A percentile compares a stretch with the other conserved stretches of the same genome.
Evolutionary conservation across 2,329 filamentous ascomycete species (phyloP).

Genomic region (Thelonectria blattea): DNA sequence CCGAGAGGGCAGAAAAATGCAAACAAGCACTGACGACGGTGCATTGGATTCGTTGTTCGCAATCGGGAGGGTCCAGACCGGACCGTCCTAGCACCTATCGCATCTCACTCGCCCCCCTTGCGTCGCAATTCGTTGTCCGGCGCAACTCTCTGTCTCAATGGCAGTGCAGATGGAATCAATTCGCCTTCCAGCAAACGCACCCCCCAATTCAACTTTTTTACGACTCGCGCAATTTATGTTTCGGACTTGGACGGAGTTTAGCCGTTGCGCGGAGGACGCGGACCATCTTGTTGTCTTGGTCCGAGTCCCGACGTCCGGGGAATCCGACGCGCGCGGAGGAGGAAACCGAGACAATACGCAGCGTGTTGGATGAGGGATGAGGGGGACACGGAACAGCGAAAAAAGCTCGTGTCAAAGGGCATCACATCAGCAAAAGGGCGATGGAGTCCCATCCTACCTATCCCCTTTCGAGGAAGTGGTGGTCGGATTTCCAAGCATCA

Average conservation of each 20-base stretch:
- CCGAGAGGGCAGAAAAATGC: slow-evolving; percentile 2
- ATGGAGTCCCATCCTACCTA: background rate
- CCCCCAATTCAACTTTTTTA: background rate
- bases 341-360: background rate
- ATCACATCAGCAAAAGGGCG: slow-evolving; percentile 31
- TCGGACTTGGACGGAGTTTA: slow-evolving; percentile 15
- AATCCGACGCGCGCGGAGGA: slow-evolving; percentile 16
- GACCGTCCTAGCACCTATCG: slow-evolving; percentile 16
- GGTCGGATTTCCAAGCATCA: slow-evolving; percentile 12
- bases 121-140: slow-evolving; percentile 17
- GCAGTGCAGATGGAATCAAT: background rate
- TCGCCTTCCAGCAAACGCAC: background rate
- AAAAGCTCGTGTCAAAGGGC: background rate
- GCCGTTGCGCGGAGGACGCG: background rate
- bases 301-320: slow-evolving; percentile 7
- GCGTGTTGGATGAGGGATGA: background rate
- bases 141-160: slow-evolving; percentile 7
- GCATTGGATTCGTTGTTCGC: slow-evolving; percentile 12
- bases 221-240: background rate
- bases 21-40: background rate
- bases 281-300: slow-evolving; percentile 1
- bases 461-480: background rate
- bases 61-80: slow-evolving; percentile 11
- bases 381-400: background rate
- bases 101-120: slow-evolving; percentile 1